Evolutionary conservation across 768 basidiomycete species (phyloP), one percentile per base, ranked within the genome.

Genomic region (Russula ochroleuca): DNA sequence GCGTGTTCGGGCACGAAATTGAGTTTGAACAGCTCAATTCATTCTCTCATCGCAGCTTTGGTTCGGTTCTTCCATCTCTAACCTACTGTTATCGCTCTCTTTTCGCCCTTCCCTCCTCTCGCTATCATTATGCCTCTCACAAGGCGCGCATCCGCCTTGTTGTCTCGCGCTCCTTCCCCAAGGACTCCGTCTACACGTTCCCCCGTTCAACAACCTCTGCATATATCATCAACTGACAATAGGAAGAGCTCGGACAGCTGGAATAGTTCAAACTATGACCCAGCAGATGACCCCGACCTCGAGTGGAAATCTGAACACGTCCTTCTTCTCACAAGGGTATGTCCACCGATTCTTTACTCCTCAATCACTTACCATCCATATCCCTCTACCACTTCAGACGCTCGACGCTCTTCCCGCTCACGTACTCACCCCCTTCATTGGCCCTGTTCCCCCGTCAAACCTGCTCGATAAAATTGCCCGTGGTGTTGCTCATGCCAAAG

Each of bases 391-490:
- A n/a, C 19, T 17, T 7, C 63, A 90, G 91, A 91, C 92, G 17
- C 81, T 94, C 11, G 92, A 94, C 71, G 86, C 87, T 49, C 83
- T 92, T 63, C 91, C 91, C 11, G 78, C 86, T 7, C 89, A 92
- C 69, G 82, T 94, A n/a, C 79, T 90, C 72, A 93, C 92, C 17
- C 92, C 91, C 59, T 93, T 91, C 79, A 86, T 88, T 67, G 91
- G 92, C 35, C 81, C 85, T 50, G 83, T 93, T 21, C 92, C 92
- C 1, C 91, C 91, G 37, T 85, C 88, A 15, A 93, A 93, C 73
- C 82, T 93, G 23, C 84, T 94, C 63, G 90, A 94, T 74, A 91
- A 90, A 77, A 85, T 94, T 67, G 89, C 92, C 13, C 84, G 88
- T 15, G 85, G 89, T 57, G 84, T 94, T 64, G 76, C 81, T 10